Conservation (phyloP, 306 rosid species). For the Rosa multiflora region DNA sequence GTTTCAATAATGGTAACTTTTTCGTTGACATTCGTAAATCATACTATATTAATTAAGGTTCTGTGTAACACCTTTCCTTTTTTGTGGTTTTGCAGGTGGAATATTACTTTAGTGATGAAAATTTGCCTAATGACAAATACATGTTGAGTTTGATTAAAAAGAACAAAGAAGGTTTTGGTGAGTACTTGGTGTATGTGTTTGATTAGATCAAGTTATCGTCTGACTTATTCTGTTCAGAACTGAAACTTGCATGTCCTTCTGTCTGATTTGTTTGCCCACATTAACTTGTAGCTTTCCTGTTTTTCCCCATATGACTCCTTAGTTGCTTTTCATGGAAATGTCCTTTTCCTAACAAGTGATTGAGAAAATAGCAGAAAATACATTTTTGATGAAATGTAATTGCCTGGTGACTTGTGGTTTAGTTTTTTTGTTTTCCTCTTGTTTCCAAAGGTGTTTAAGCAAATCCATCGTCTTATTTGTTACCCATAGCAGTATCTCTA, state of each 20-base stretch:
- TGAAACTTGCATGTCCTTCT: neutral
- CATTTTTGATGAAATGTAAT: neutral
- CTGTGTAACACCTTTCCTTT: neutral
- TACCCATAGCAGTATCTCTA: neutral
- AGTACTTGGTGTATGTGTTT: constrained; percentile 20
- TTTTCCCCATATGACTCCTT: neutral
- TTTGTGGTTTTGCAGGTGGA: constrained; percentile 67
- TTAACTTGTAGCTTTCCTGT: neutral
- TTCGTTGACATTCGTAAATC: neutral
- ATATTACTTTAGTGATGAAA: constrained; percentile 91
- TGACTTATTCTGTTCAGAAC: neutral
- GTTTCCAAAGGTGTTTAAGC: neutral
- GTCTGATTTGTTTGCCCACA: neutral
- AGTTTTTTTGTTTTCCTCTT: neutral
- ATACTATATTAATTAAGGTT: neutral
- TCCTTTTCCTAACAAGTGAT: neutral
- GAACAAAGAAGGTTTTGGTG: constrained; percentile 95
- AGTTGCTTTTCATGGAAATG: neutral
- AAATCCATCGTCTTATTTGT: neutral
- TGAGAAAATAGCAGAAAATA: neutral
- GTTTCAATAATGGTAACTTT: neutral
- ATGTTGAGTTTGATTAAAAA: constrained; percentile 58
- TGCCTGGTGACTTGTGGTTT: neutral
- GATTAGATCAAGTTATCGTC: neutral
- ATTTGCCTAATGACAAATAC: constrained; percentile 63